phyloP scores from a whole-genome alignment of 176 grass and related monocot species.

The Alopecurus myosuroides region DNA sequence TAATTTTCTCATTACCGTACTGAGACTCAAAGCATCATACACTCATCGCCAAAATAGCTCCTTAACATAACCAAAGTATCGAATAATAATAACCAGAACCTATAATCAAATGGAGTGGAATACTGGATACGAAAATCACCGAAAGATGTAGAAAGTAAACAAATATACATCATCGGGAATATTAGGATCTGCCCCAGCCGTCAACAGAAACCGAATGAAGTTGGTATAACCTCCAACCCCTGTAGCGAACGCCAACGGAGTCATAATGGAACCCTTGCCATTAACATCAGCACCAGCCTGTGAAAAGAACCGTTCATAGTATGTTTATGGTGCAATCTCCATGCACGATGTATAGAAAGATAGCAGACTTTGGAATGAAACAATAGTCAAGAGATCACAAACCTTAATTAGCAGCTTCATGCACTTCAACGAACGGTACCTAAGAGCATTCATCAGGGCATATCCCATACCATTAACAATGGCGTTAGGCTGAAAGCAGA shows the following conservation, averaged over 20 bases:
- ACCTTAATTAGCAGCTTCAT: slow-evolving; percentile 41
- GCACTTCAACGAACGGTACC: slow-evolving; percentile 4
- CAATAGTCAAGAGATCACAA: not conserved
- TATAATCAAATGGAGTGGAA: not conserved
- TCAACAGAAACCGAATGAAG: slow-evolving; percentile 18
- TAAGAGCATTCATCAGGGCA: not conserved
- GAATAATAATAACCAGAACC: not conserved
- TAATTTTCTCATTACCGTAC: not conserved
- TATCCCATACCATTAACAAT: not conserved
- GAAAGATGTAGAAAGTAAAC: not conserved
- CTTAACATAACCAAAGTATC: not conserved
- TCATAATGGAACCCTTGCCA: not conserved
- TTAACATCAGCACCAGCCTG: slow-evolving; percentile 48
- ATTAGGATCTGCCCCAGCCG: slow-evolving; percentile 40
- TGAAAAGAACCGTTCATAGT: not conserved
- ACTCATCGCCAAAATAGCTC: not conserved
- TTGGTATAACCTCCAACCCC: slow-evolving; percentile 6
- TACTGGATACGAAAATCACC: not conserved
- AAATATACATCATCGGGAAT: slow-evolving; percentile 31
- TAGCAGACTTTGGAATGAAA: not conserved
- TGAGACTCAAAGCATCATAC: not conserved
- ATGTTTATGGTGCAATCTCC: not conserved
- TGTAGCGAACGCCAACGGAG: slow-evolving; percentile 13
- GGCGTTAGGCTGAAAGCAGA: slow-evolving; percentile 27
- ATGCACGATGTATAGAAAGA: not conserved